Base-by-base conservation (phyloP, 1,139 yeast genomes). In the Hyphopichia burtonii region DNA sequence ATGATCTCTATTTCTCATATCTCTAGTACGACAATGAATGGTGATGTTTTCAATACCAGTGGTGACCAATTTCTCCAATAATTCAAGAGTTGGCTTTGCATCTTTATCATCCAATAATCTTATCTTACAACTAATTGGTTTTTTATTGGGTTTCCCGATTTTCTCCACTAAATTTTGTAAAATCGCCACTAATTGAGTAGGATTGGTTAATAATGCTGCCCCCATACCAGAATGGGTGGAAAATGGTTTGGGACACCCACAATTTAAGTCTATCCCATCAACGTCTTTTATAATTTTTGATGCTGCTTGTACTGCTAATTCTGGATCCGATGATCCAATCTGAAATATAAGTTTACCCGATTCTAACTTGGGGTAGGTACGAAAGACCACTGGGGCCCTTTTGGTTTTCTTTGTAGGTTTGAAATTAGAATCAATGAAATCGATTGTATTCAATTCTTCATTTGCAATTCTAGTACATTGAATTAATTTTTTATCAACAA, bases 161-260 rank as follows among this genome's bases (percentile, higher is more conserved):
- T 89, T 74, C 19, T 74, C 72, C 1, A 93, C 97, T 41, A 93
- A 68, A 12, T 76, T 75, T 3, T 65, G 63, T 44, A 93, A 66
- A 30, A 93, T 93, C 16, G 75, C 73, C 52, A 83, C 86, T 27
- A 93, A 70, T 37, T 78, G 65, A 37, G 87, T 96, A 0, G 98
- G 97, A 0, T 91, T 88, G 37, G 77, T 70, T 45, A 93, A 70
- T 38, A 93, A 69, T 0, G 96, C 97, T 3, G 98, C 96, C 4
- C 99, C 99, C 98, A 93, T 93, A 1, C 99, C 99, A 0, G 94
- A 76, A 61, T 90, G 97, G 3, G 89, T 76, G 1, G 90, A 83
- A 54, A 87, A 88, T 46, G 85, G 91, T 58, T 89, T 90, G 2
- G 99, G 99, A 65, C 99, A 93, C 4, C 99, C 99, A 34, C 96